Base-by-base conservation (phyloP, 177 flowering plant genomes). In the Telopea speciosissima region DNA sequence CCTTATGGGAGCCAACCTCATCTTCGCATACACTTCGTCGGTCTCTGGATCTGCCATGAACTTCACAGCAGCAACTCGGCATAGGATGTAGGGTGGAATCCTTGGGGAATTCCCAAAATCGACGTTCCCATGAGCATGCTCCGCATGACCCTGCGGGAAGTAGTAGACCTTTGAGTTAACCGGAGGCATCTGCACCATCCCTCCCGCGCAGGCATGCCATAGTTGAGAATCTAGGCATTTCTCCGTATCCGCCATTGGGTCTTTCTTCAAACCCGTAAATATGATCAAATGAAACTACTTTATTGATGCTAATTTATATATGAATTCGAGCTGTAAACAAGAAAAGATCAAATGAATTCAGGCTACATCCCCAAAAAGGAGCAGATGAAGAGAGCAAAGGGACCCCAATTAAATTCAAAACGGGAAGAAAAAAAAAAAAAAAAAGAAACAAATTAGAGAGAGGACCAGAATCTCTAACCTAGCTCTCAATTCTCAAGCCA, bases 161-260 rank as follows among this genome's bases (percentile, higher is more conserved):
- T 91, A 91, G 59, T 76, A 84, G 19, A 91, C 90, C 63, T 69
- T 81, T 8, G 92, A 77, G 74, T 86, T 85, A 54, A 85, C 79
- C 23, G 79, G 68, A 25, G 94, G 97, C 88, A 90, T 85, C 73
- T 87, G 91, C 21, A 86, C 90, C 94, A 88, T 89, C 8, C 88
- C 86, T 45, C 97, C 97, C 24, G 97, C 94, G 61, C 94, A 89
- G 56, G 94, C 94, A 54, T 88, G 92, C 97, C 97, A 91, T 24
- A 91, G 72, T 77, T 89, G 91, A 76, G 91, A 81, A 73, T 90
- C 93, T 44, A 90, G 79, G 70, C 86, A 82, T 66, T 77, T 86
- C 66, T 83, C 93, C 60, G 45, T 70, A 67, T 86, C 88, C 66
- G 80, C 80, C 69, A 64, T 10, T 52, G 83, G 76, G 64, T 84